Evolutionary conservation across 2,329 filamentous ascomycete genomes (phyloP).

Genomic region (Orbilia brochopaga): DNA sequence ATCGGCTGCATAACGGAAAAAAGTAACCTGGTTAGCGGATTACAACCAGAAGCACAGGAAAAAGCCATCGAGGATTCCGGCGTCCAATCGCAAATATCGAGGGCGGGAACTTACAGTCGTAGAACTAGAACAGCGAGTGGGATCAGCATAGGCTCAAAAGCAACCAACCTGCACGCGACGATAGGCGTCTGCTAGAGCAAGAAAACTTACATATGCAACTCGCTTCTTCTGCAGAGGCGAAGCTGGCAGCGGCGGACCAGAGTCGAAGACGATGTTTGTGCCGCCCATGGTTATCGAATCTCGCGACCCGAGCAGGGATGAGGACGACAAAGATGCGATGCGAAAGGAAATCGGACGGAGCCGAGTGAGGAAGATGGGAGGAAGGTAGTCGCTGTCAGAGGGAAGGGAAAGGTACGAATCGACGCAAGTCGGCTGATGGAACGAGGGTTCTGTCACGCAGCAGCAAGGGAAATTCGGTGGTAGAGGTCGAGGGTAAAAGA

Average conservation of each 20-base stretch:
- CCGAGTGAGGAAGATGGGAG: neutral
- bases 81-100: constrained; percentile 16
- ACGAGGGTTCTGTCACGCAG: too few relatives aligned
- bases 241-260: constrained; percentile 47
- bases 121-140: constrained; percentile 51
- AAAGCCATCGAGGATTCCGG: constrained; percentile 1
- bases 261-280: constrained; percentile 39
- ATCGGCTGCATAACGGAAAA: constrained; percentile 51
- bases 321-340: constrained; percentile 9
- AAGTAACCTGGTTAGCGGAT: constrained; percentile 40
- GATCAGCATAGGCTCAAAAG: constrained; percentile 21
- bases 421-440: neutral
- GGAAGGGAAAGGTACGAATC: neutral
- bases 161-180: constrained; percentile 14
- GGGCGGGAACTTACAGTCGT: constrained; percentile 54
- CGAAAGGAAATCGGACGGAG: constrained; percentile 10
- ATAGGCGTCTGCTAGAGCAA: neutral
- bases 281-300: constrained; percentile 39
- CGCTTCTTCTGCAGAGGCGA: constrained; percentile 53
- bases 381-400: neutral
- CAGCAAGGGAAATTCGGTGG: neutral
- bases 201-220: constrained; percentile 54
- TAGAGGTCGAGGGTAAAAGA: neutral
- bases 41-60: neutral
- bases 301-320: constrained; percentile 24